Base-by-base conservation (phyloP, 2,329 filamentous ascomycete genomes). In the Claviceps sp. region DNA sequence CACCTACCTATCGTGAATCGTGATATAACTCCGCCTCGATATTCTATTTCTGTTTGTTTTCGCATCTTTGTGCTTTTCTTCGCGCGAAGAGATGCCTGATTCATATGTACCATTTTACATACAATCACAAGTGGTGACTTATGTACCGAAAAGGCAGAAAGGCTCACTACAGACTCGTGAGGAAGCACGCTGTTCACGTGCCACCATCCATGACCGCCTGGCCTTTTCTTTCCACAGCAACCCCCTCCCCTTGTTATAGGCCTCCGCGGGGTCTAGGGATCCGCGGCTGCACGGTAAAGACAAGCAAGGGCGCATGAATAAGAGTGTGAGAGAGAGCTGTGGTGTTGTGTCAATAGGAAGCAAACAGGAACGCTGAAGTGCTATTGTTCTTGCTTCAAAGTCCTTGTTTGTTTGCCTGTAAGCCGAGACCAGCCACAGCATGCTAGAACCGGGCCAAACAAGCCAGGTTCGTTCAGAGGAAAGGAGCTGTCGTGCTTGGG, bases 381-480 rank as follows among this genome's bases (percentile, higher is more conserved):
- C 37, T 13, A 37, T 17, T 16, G 17, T 34, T 34, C 26, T 46
- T 36, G 44, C 44, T 44, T 14, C 13, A 2, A 11, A 11, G 42
- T 4, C 17, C 38, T 40, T n/a, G n/a, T n/a, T 40, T 20, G 39
- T 14, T 43, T 23, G 40, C 40, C n/a, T 43, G 40, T 29, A 29
- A 9, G 26, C 17, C 20, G 20, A 20, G 20, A 2, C 20, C n/a
- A 34, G 23, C 44, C 43, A 11, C 17, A 6, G 5, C 45, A 20
- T 36, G 26, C n/a, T 39, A 43, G 37, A 42, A 23, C 45, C 51
- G 43, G 46, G 20, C 50, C 52, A 50, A 49, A 49, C 49, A 46
- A 51, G 45, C 49, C 52, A 49, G 40, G 49, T 53, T 49, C 46
- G 47, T 51, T 46, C 46, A 37, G 47, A 51, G 17, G 45, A 14